A percentile compares a stretch with the other conserved stretches of the same genome.
Evolutionary conservation across 2,329 filamentous ascomycete species (phyloP).

Genomic region (Metarhizium sp.): DNA sequence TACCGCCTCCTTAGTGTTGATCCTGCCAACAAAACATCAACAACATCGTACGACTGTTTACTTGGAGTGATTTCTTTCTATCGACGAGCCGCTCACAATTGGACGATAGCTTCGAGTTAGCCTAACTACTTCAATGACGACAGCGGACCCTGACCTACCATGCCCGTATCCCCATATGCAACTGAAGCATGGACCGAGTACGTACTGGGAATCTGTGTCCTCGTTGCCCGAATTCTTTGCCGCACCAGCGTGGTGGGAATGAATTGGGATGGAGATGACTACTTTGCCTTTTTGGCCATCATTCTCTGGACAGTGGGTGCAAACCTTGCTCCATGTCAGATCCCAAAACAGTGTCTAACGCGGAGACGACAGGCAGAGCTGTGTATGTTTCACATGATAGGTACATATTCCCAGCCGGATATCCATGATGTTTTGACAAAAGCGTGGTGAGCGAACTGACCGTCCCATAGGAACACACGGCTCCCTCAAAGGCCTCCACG

Average conservation of each 20-base stretch:
- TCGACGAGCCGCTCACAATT: too few relatives aligned
- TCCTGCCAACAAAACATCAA: too few relatives aligned
- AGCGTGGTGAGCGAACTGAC: background rate
- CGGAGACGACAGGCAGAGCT: background rate
- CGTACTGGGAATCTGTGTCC: background rate
- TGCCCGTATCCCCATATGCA: background rate
- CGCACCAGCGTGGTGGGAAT: background rate
- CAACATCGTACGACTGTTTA: too few relatives aligned
- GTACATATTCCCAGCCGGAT: background rate
- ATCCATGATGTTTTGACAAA: background rate
- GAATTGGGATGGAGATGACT: slow-evolving; percentile 5
- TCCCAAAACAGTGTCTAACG: background rate
- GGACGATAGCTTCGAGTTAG: too few relatives aligned
- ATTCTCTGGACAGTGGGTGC: slow-evolving; percentile 3
- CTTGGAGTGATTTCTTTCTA: too few relatives aligned
- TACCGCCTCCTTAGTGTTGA: too few relatives aligned
- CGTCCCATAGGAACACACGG: slow-evolving; percentile 22
- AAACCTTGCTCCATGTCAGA: background rate
- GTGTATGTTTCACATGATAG: background rate
- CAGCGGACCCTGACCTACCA: background rate
- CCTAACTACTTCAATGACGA: too few relatives aligned
- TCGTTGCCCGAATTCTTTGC: background rate
- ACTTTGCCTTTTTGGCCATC: background rate
- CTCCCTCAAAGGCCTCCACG: slow-evolving; percentile 26
- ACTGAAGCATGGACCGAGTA: background rate